A percentile compares a stretch with the other conserved stretches of the same genome.
Conservation (phyloP, 768 basidiomycete genomes). For the Coprinopsis cinerea region DNA sequence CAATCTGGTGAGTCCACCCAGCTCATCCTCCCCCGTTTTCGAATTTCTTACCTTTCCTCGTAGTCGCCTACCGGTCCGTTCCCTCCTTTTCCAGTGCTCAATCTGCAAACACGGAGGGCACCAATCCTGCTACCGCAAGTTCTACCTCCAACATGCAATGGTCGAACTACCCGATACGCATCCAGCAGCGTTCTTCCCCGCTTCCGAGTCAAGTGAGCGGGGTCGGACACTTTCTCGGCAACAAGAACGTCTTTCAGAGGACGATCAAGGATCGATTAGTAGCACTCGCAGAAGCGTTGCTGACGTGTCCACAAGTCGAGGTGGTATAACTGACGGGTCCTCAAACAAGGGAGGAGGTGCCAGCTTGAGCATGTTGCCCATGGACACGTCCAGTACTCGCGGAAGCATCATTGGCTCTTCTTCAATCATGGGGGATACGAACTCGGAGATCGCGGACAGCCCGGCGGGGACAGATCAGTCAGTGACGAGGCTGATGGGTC, state of each 20-base stretch:
- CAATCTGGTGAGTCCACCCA: constrained; percentile 59
- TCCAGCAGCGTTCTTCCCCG: constrained; percentile 17
- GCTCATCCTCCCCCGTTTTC: neutral
- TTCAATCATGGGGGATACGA: too few relatives aligned
- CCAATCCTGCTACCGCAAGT: constrained; percentile 67
- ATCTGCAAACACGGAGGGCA: constrained; percentile 80
- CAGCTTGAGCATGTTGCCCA: too few relatives aligned
- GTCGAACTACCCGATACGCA: constrained; percentile 40
- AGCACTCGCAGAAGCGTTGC: neutral
- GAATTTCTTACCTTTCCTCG: constrained; percentile 5
- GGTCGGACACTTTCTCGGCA: constrained; percentile 5
- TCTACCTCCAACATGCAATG: constrained; percentile 57
- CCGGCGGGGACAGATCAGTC: neutral
- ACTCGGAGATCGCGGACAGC: constrained; percentile 5
- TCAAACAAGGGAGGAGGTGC: too few relatives aligned
- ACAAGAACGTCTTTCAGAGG: neutral
- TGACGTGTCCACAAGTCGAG: too few relatives aligned
- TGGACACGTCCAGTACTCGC: constrained; percentile 13
- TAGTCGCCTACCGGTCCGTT: constrained; percentile 73
- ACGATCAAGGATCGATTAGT: neutral
- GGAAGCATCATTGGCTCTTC: constrained; percentile 18
- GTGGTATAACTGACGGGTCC: too few relatives aligned
- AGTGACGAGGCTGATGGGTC: constrained; percentile 35
- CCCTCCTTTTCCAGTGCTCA: constrained; percentile 67
- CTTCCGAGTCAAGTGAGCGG: constrained; percentile 8